Conservation (phyloP, 768 basidiomycete species). For the Hortiboletus campestris region DNA sequence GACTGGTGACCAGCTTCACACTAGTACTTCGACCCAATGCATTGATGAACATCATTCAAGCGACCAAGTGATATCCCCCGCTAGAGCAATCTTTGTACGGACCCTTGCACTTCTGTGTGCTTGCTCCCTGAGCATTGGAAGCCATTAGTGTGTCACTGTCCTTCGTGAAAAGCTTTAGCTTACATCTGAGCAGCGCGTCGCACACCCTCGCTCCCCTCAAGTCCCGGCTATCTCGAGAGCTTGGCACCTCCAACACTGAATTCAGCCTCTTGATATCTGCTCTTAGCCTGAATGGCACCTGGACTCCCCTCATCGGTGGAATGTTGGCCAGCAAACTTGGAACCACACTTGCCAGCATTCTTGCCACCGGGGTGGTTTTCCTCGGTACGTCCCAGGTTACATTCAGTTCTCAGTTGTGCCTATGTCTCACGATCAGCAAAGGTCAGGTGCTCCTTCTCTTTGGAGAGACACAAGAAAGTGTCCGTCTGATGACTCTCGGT, state of each 20-base stretch:
- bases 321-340: slow-evolving; percentile 68
- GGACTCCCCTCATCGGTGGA: slow-evolving; percentile 79
- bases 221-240: slow-evolving; percentile 61
- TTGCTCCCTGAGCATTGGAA: slow-evolving; percentile 71
- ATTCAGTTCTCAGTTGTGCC: neutral
- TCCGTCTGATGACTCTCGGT: slow-evolving; percentile 72
- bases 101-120: slow-evolving; percentile 65
- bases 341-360: slow-evolving; percentile 66
- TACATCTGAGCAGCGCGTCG: slow-evolving; percentile 46
- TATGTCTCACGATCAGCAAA: slow-evolving; percentile 22
- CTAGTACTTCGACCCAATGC: neutral
- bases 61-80: slow-evolving; percentile 19
- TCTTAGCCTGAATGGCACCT: slow-evolving; percentile 69
- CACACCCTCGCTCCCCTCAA: slow-evolving; percentile 81
- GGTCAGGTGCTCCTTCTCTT: slow-evolving; percentile 67
- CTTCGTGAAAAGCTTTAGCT: neutral
- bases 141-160: slow-evolving; percentile 59
- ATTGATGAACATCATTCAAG: neutral
- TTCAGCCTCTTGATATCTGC: slow-evolving; percentile 78
- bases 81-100: slow-evolving; percentile 49
- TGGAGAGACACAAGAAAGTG: slow-evolving; percentile 57
- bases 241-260: slow-evolving; percentile 74
- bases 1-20: neutral
- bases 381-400: slow-evolving; percentile 39
- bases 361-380: slow-evolving; percentile 74